Percentiles rank a stretch among this genome's conserved stretches.
Conservation (phyloP, 305 asterid species). For the Fraxinus dipetala region DNA sequence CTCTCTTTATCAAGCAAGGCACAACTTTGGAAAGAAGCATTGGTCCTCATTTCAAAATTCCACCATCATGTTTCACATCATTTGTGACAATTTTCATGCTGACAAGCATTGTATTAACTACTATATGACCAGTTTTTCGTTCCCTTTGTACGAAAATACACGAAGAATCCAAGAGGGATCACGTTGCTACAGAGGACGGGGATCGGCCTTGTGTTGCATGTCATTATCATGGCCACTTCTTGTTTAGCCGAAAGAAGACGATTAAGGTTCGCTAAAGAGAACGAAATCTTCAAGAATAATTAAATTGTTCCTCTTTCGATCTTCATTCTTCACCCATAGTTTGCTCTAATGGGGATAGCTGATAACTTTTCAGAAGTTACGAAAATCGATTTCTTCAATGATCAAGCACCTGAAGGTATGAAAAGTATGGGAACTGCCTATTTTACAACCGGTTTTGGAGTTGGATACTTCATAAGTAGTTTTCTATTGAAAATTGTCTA, state of each 20-base stretch:
- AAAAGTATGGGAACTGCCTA: slow-evolving; percentile 80
- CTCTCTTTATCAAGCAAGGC: slow-evolving; percentile 69
- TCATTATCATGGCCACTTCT: slow-evolving; percentile 47
- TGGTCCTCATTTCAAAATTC: slow-evolving; percentile 40
- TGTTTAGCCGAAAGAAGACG: slow-evolving; percentile 43
- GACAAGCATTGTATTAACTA: slow-evolving; percentile 25
- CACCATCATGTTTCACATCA: slow-evolving; percentile 55
- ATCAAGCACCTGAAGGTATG: slow-evolving; percentile 92
- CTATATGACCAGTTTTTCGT: slow-evolving; percentile 49
- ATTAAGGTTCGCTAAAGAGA: slow-evolving; percentile 41
- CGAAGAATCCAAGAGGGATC: slow-evolving; percentile 61
- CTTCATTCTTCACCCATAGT: slow-evolving; percentile 66
- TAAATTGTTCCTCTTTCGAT: slow-evolving; percentile 46
- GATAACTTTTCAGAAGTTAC: slow-evolving; percentile 79
- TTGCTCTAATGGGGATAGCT: slow-evolving; percentile 72
- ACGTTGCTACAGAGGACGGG: slow-evolving; percentile 58
- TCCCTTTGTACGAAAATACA: slow-evolving; percentile 31
- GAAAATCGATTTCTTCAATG: slow-evolving; percentile 77
- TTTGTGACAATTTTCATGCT: slow-evolving; percentile 57
- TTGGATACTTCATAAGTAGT: slow-evolving; percentile 42
- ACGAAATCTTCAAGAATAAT: slow-evolving; percentile 35
- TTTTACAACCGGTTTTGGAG: slow-evolving; percentile 58
- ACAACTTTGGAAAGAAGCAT: slow-evolving; percentile 44
- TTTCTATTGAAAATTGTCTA: slow-evolving; percentile 26
- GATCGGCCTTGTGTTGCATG: slow-evolving; percentile 44